Base-by-base conservation (phyloP, 352 stramenopile genomes). In the Pythium monospermum region DNA sequence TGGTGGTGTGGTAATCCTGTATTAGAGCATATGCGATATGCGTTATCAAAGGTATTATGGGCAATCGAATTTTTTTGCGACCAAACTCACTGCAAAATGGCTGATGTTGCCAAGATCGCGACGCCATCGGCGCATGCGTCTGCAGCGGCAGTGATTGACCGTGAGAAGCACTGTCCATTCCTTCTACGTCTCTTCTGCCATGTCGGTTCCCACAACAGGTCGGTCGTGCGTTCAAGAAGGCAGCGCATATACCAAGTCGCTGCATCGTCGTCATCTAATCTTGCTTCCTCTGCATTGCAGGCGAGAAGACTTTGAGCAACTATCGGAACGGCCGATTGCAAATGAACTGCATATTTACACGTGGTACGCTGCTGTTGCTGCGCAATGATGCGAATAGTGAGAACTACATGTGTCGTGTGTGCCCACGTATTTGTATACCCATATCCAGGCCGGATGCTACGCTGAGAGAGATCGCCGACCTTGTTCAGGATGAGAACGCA, bases 321-420 rank as follows among this genome's bases (percentile, higher is more conserved):
- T 85, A 55, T 59, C 80, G 13, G 61, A 81, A 13, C 69, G 66
- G 3, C 65, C 78, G 19, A 68, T 85, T 23, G 41, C 59, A 13
- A 83, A 83, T 28, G 78, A 90, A 41, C 59, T 85, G 25, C 76
- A 90, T 42, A 76, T 87, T 44, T 87, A 90, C 65, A 86, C 73
- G 22, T 90, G 78, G 75, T 86, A 58, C 33, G 44, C 6, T 16
- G 40, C 11, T 32, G 47, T n/a, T n/a, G n/a, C n/a, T n/a, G n/a
- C n/a, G n/a, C n/a, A n/a, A n/a, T n/a, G n/a, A n/a, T n/a, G n/a
- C n/a, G n/a, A n/a, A n/a, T n/a, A n/a, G n/a, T n/a, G n/a, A n/a
- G n/a, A n/a, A n/a, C n/a, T n/a, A n/a, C n/a, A 18, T 43, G 37
- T 16, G 3, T 13, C 1, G 15, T 6, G 6, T 44, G 32, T 22